phyloP scores from a whole-genome alignment of 106 monocot genomes.

The Dendrobium officinale region DNA sequence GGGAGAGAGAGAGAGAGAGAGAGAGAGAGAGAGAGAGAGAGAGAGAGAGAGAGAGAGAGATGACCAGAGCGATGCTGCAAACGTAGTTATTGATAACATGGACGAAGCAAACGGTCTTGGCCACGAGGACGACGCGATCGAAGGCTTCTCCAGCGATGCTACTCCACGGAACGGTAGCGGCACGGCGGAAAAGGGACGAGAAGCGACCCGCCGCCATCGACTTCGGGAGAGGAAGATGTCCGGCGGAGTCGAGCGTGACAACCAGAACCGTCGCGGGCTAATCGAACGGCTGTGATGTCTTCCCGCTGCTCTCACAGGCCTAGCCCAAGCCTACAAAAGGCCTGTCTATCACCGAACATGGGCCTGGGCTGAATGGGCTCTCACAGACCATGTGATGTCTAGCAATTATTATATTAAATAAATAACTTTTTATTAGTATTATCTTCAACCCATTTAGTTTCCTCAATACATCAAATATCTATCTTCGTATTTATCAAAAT shows the following conservation, averaged over 20 bases:
- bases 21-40: neutral
- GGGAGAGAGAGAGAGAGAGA: neutral
- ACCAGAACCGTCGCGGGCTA: neutral
- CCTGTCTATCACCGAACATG: too few relatives aligned
- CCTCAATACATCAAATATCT: too few relatives aligned
- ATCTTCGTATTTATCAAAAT: too few relatives aligned
- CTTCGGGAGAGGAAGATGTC: neutral
- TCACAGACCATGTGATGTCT: too few relatives aligned
- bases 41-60: neutral
- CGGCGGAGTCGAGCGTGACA: neutral
- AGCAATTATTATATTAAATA: too few relatives aligned
- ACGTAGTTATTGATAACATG: constrained; percentile 49
- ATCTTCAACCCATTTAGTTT: too few relatives aligned
- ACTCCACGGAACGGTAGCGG: constrained; percentile 2
- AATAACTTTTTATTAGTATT: too few relatives aligned
- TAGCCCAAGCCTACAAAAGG: too few relatives aligned
- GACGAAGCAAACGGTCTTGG: constrained; percentile 43
- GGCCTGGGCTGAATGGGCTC: too few relatives aligned
- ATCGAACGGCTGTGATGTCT: too few relatives aligned
- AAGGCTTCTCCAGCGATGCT: constrained; percentile 6
- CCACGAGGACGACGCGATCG: constrained; percentile 13
- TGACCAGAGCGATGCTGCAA: constrained; percentile 33
- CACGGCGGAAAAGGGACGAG: neutral
- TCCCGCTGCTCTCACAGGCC: too few relatives aligned
- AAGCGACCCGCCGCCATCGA: constrained; percentile 7